Percentiles rank a stretch among this genome's conserved stretches.
These are phyloP conservation scores for Sclerotiophoma versabilis DNA, from an alignment of 2,329 filamentous ascomycete genomes.

Conservation along the genomic window DNA sequence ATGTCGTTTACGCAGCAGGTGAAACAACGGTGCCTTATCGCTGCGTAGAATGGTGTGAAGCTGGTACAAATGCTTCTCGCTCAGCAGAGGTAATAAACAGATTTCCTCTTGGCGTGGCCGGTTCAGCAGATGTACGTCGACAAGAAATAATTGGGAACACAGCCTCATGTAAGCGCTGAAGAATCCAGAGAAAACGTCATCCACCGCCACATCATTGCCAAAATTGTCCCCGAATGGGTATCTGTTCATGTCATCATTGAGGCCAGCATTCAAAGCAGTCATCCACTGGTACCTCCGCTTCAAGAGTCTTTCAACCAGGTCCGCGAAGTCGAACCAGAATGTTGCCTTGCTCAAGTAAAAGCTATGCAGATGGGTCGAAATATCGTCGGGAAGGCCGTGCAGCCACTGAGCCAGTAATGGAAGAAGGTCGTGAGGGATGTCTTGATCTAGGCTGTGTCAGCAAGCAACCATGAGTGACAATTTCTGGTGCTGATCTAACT, in stretches of 20 bases:
- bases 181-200: constrained; percentile 37
- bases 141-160: constrained; percentile 34
- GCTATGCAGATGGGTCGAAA: constrained; percentile 22
- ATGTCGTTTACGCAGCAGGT: constrained; percentile 40
- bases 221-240: constrained; percentile 39
- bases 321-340: constrained; percentile 47
- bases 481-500: background rate
- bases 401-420: constrained; percentile 39
- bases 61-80: constrained; percentile 40
- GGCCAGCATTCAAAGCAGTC: constrained; percentile 12
- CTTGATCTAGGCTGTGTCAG: constrained; percentile 7
- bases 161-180: constrained; percentile 39
- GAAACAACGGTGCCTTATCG: constrained; percentile 35
- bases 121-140: constrained; percentile 35
- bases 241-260: constrained; percentile 30
- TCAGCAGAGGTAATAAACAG: constrained; percentile 29
- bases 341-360: constrained; percentile 38
- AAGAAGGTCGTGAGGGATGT: constrained; percentile 28
- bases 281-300: constrained; percentile 34
- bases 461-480: background rate
- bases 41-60: constrained; percentile 32
- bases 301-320: constrained; percentile 38
- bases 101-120: constrained; percentile 22
- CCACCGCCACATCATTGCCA: constrained; percentile 30
- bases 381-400: constrained; percentile 33